A percentile compares a stretch with the other conserved stretches of the same genome.
Evolutionary conservation across 2,329 filamentous ascomycete species (phyloP).

Genomic region (Zymoseptoria brevis): DNA sequence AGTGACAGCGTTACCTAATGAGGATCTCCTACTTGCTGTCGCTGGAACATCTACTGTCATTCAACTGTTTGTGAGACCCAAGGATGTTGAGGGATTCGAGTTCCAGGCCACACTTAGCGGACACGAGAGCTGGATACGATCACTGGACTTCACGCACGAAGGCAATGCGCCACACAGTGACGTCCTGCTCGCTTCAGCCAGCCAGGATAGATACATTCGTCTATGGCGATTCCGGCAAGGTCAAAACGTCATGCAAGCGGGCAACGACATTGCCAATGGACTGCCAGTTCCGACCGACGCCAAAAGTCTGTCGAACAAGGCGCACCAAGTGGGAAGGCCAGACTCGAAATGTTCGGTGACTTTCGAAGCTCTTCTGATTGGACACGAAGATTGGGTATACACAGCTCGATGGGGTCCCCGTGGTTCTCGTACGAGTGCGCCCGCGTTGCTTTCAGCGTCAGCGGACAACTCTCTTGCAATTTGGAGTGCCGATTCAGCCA

Average conservation of each 20-base stretch:
- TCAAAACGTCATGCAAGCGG: conserved; percentile 32
- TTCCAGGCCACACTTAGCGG: conserved; percentile 72
- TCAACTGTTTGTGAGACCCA: conserved; percentile 63
- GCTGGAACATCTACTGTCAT: conserved; percentile 77
- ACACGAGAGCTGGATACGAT: conserved; percentile 92
- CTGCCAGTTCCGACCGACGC: conserved; percentile 4
- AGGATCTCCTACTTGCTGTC: conserved; percentile 57
- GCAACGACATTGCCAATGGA: not conserved
- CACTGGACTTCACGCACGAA: conserved; percentile 68
- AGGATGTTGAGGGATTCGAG: conserved; percentile 48
- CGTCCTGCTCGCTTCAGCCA: conserved; percentile 79
- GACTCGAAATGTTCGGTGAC: conserved; percentile 67
- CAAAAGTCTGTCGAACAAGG: conserved; percentile 76
- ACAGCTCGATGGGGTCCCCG: conserved; percentile 65
- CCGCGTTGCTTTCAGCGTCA: conserved; percentile 68
- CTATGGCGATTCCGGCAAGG: conserved; percentile 80
- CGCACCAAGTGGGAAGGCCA: conserved; percentile 61
- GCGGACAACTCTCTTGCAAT: conserved; percentile 92
- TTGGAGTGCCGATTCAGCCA: conserved; percentile 77
- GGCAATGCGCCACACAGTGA: conserved; percentile 50
- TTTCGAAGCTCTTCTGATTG: conserved; percentile 86
- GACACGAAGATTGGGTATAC: conserved; percentile 98
- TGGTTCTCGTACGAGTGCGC: conserved; percentile 31
- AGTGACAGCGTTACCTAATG: conserved; percentile 50
- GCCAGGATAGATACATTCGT: conserved; percentile 94